Evolutionary conservation across 129 eudicot species (phyloP).

Genomic region (Erigeron canadensis): DNA sequence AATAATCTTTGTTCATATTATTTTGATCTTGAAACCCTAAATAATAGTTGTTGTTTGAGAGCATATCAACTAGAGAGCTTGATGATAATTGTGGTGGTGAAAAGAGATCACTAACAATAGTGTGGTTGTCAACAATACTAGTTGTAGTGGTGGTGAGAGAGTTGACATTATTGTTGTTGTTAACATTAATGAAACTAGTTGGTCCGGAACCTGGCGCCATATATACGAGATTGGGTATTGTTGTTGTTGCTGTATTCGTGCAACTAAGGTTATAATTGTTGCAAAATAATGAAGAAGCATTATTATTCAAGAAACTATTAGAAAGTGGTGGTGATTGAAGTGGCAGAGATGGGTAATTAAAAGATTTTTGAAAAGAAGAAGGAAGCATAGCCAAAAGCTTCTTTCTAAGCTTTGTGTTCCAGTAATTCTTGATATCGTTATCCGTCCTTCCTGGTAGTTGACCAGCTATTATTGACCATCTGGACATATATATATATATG

Average conservation of each 20-base stretch:
- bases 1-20: constrained; percentile 29
- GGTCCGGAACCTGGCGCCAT: too few species aligned
- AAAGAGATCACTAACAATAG: constrained; percentile 15
- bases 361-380: constrained; percentile 30
- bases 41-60: constrained; percentile 13
- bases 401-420: constrained; percentile 94
- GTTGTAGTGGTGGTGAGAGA: constrained; percentile 23
- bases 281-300: constrained; percentile 22
- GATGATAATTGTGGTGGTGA: constrained; percentile 12
- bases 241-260: background rate
- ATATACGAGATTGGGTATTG: too few species aligned
- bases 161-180: constrained; percentile 22
- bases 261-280: constrained; percentile 24
- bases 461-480: constrained; percentile 95
- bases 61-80: constrained; percentile 16
- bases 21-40: constrained; percentile 36
- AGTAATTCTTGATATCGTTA: constrained; percentile 86
- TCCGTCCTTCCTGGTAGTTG: constrained; percentile 86
- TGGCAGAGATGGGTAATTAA: constrained; percentile 23
- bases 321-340: constrained; percentile 28
- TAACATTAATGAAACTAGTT: constrained; percentile 18
- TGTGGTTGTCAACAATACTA: constrained; percentile 7
- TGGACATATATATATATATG: constrained; percentile 21
- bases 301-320: constrained; percentile 18
- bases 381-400: constrained; percentile 57